Evolutionary conservation across 2,329 filamentous ascomycete genomes (phyloP), one percentile per base, ranked within the genome.

Genomic region (Davidsoniella eucalypti): DNA sequence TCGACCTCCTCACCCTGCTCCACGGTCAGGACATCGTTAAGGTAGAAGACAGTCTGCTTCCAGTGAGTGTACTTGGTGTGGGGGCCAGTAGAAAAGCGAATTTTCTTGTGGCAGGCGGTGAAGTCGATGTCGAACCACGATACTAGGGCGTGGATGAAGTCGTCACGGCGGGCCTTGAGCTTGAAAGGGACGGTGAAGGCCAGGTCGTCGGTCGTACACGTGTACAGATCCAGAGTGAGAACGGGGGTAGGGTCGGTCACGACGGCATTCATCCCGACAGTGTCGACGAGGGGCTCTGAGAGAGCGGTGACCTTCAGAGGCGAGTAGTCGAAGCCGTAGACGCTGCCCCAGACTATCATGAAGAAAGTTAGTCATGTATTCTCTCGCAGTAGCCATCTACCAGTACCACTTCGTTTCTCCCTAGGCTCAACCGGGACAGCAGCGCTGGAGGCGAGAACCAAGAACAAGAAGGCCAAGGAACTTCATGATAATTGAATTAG

Each of bases 91-190:
- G 86, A 94, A 75, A 98, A 98, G 62, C 82, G 79, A 63, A 98
- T 87, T 29, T 87, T 85, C 76, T 96, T 96, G 76, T 98, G 92
- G 76, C 92, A 96, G 53, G 87, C 88, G 47, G 85, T 84, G 69
- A 98, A 98, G 62, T 96, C 90, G 59, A 98, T 96, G 64, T 98
- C 92, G 70, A 98, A 98, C 92, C 92, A 98, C 9, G 90, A 84
- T 58, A 98, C 93, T 51, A 98, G 71, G 51, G 92, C 92, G 67
- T 98, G 92, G 61, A 96, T 76, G 68, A 94, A 96, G 70, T 98
- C 92, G 63, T 86, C 86, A 57, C 90, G 83, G 62, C 86, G 84
- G 57, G 78, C 78, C 46, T 72, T 69, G 49, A 98, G 79, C 57
- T 74, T 73, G 69, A 90, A 96, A 33, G 82, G 80, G 36, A 80